Evolutionary conservation across 331 rosid species (phyloP).

Genomic region (Quercus lobata): DNA sequence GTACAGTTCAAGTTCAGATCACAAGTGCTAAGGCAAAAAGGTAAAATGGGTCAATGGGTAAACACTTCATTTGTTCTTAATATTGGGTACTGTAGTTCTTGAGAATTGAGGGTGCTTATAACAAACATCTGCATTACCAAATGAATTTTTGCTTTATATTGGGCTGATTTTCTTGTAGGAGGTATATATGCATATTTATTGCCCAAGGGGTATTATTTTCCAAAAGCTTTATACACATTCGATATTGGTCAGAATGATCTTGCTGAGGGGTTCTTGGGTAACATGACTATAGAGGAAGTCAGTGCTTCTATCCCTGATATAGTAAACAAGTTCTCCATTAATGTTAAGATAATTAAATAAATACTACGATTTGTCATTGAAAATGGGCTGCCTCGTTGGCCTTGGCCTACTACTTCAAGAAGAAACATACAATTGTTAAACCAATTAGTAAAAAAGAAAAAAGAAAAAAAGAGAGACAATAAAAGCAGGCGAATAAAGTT

Average conservation of each 20-base stretch:
- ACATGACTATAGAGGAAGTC: not conserved
- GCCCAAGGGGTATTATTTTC: slow-evolving; percentile 32
- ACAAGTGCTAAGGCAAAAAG: slow-evolving; percentile 22
- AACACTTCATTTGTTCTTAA: too few relatives aligned
- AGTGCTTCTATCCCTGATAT: too few relatives aligned
- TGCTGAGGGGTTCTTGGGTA: slow-evolving; percentile 8
- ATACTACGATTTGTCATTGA: not conserved
- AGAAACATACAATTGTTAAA: not conserved
- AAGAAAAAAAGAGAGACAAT: not conserved
- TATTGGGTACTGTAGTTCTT: too few relatives aligned
- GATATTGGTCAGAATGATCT: slow-evolving; percentile 71
- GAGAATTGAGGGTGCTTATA: not conserved
- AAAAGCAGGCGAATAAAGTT: not conserved
- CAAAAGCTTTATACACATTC: slow-evolving; percentile 50
- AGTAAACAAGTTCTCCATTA: too few relatives aligned
- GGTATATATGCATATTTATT: slow-evolving; percentile 28
- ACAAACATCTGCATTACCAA: not conserved
- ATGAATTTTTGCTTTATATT: not conserved
- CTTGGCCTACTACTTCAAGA: not conserved
- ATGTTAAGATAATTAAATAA: slow-evolving; percentile 30
- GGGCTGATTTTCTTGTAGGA: slow-evolving; percentile 14
- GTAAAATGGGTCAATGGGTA: slow-evolving; percentile 5
- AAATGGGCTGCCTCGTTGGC: not conserved
- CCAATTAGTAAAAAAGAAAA: not conserved
- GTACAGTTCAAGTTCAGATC: slow-evolving; percentile 15